Base-by-base conservation (phyloP, 78 protist species). In the Pelomyxa schiedti region DNA sequence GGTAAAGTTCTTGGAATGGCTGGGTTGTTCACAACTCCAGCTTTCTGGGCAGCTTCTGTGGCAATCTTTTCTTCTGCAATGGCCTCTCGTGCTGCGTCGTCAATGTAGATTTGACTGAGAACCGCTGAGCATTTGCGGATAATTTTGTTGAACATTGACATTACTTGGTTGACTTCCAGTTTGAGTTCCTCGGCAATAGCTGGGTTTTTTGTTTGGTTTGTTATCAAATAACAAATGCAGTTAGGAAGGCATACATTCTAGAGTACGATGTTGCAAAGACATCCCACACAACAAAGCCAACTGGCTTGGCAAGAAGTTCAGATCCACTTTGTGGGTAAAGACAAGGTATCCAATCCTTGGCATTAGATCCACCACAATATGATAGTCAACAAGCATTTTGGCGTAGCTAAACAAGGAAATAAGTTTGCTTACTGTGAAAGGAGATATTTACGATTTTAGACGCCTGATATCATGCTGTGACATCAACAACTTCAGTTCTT, bases 341-440 rank as follows among this genome's bases (percentile, higher is more conserved):
- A 65, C 80, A 8, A 80, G 74, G 28, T 77, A 69, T 8, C 95
- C 88, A 1, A 94, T 3, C 22, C 29, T 24, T 22, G 98, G 98
- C 29, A 95, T 30, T 16, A 97, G 42, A 38, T 95, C 99, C 26
- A 93, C 9, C 42, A 96, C 42, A 24, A 94, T 88, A 64, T 89
- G 93, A 75, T 86, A 88, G 75, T 97, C 99, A 2, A 90, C 81
- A 6, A 92, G 68, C 30, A 81, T 74, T 28, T 38, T 39, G 30
- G 85, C 39, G 72, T 83, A 86, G n/a, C n/a, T n/a, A n/a, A n/a
- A n/a, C n/a, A n/a, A n/a, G n/a, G n/a, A n/a, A n/a, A 8, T 8
- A 9, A 22, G 4, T 69, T 58, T 38, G 30, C 47, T 8, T 76
- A 32, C 42, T 83, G 90, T n/a, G n/a, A n/a, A n/a, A n/a, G n/a